Conservation (phyloP, 116 monocot species). For the Dioscorea cayenensis region DNA sequence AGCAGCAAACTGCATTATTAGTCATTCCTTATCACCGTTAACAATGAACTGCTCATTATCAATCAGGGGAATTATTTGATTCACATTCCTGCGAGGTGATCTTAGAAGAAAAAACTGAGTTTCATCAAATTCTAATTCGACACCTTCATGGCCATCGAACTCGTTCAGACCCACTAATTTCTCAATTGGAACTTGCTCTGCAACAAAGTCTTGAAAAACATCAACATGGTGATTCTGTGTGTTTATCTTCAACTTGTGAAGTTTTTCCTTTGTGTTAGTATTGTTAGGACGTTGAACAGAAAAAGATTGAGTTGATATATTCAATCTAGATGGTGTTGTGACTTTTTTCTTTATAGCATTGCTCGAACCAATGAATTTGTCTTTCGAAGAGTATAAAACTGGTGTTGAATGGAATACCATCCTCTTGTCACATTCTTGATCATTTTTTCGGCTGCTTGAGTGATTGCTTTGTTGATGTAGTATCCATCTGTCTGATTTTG, state of each 20-base stretch:
- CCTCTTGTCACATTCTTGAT: neutral
- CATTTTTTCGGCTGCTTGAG: neutral
- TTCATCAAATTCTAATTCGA: slow-evolving; percentile 5
- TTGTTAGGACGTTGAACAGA: neutral
- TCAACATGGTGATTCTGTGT: slow-evolving; percentile 5
- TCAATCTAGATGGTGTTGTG: slow-evolving; percentile 8
- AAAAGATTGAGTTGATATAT: slow-evolving; percentile 1
- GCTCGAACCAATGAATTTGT: neutral
- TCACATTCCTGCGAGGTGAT: neutral
- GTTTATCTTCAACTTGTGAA: neutral
- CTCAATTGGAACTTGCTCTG: slow-evolving; percentile 23
- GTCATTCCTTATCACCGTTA: neutral
- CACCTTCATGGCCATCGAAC: slow-evolving; percentile 48
- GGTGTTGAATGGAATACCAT: slow-evolving; percentile 5
- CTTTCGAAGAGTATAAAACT: neutral
- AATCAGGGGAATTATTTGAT: neutral
- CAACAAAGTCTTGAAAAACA: slow-evolving; percentile 10
- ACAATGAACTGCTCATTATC: neutral
- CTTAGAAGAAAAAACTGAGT: neutral
- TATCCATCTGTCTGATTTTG: slow-evolving; percentile 12
- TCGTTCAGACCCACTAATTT: slow-evolving; percentile 37
- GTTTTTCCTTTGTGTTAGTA: neutral
- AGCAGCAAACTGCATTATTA: too few species aligned
- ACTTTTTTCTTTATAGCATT: neutral
- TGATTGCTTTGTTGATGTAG: slow-evolving; percentile 14